Evolutionary conservation across 208 protist genomes (phyloP), one percentile per base, ranked within the genome.

Genomic region (Leishmania tarentolae): DNA sequence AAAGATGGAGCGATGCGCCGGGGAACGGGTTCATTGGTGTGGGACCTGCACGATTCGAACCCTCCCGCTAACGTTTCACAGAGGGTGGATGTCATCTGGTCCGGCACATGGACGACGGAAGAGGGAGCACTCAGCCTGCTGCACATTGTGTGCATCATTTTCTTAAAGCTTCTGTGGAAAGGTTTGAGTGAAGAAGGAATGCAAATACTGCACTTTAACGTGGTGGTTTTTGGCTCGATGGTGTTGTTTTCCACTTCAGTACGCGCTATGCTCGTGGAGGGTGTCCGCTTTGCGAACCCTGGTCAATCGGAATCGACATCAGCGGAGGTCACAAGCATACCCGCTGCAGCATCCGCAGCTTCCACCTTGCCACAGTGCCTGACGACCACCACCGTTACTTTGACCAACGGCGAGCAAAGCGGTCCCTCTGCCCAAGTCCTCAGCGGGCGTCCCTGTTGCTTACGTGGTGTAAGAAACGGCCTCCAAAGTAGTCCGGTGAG

Each of bases 131-230:
- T 82, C 40, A 44, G 66, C 52, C 7, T 82, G 17, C 8, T 79
- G 21, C 71, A 57, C 50, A 47, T 65, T 31, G 61, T 68, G 15
- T 76, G 52, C 37, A 6, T 72, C 31, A 71, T 52, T 21, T 75
- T 86, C 57, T 79, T 63, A 73, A 77, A 86, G 46, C 52, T 86
- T n/a, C 40, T 86, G 13, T 75, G 28, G 15, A 71, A 76, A 44
- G 74, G 77, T 8, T 42, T 86, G 42, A 80, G 77, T 21, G 82
- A 82, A 57, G 78, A 79, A 31, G 78, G 77, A 3, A 35, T 63
- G 28, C 72, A 76, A 61, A 40, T 82, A 47, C 24, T 86, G 56
- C 82, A 86, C 74, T 80, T 86, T 15, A 86, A 86, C 66, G 78
- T 76, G 3, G 78, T 72, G 0, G 82, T 86, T 7, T 61, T 86